Base-by-base conservation (phyloP, 2,329 filamentous ascomycete species). In the Orbilia quercus region DNA sequence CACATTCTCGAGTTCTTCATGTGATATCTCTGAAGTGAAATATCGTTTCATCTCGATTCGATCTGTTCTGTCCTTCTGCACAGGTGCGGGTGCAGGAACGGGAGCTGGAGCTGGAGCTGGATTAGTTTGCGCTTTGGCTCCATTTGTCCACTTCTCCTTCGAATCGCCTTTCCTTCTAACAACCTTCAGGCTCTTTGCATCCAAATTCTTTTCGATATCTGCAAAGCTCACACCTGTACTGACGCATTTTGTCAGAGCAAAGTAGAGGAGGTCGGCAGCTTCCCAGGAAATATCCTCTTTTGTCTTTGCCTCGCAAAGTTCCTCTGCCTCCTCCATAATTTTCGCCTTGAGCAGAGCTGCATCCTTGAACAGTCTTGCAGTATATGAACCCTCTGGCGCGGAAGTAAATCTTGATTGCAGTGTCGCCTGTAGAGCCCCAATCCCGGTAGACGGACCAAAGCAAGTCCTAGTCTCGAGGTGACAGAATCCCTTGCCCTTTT, bases 281-380 rank as follows among this genome's bases (percentile, higher is more conserved):
- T 99, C 95, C 75, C 96, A 96, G 1, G 95, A 92, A 75, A 96
- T 87, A 12, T 98, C 91, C 75, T 93, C 85, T 73, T 91, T 90
- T 0, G 88, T 89, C 76, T 88, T 88, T 14, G 95, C 94, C 75
- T 95, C 88, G 79, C 94, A 97, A 44, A 99, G 85, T 82, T 99
- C 95, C 79, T 96, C 91, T 0, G 95, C 95, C 81, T 99, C 95
- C 81, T 99, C 95, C 88, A 98, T 96, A 64, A 99, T 97, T 85
- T 99, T 99, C 1, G 95, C 95, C 45, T 91, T 86, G 60, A 97
- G 82, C 63, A 99, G 85, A 80, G 96, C 93, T 77, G 91, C 87
- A 75, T 99, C 95, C 16, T 90, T 93, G 84, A 98, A 99, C 0
- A 99, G 84, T 34, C 94, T 86, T 16, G 92, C 91, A 2, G 95